Conservation (phyloP, 768 basidiomycete species). For the Suillus luteus region DNA sequence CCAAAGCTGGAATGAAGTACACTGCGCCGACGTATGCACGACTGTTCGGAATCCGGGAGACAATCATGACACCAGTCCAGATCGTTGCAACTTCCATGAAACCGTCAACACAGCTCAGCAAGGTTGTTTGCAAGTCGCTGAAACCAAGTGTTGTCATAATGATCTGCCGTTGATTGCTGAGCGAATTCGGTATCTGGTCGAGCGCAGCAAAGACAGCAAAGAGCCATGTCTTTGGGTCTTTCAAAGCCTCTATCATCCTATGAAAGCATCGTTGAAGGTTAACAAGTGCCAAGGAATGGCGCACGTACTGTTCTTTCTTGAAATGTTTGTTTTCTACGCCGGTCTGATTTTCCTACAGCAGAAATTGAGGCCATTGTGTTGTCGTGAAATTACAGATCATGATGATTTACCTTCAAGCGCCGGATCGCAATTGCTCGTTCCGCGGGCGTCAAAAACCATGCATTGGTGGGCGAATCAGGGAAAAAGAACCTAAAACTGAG, state of each 20-base stretch:
- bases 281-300: neutral
- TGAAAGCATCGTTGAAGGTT: neutral
- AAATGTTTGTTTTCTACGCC: slow-evolving; percentile 83
- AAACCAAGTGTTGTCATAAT: slow-evolving; percentile 72
- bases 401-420: slow-evolving; percentile 54
- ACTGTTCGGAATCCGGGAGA: slow-evolving; percentile 55
- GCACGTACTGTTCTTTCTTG: slow-evolving; percentile 73
- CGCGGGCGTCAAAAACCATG: slow-evolving; percentile 70
- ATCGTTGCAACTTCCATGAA: slow-evolving; percentile 69
- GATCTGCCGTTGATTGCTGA: slow-evolving; percentile 65
- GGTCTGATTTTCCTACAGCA: slow-evolving; percentile 65
- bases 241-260: slow-evolving; percentile 69
- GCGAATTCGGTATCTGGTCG: slow-evolving; percentile 64
- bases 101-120: slow-evolving; percentile 69
- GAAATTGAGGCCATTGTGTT: neutral
- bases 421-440: slow-evolving; percentile 65
- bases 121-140: slow-evolving; percentile 61
- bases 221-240: slow-evolving; percentile 75
- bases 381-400: neutral
- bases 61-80: slow-evolving; percentile 61
- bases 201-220: slow-evolving; percentile 69
- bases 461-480: slow-evolving; percentile 73
- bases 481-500: slow-evolving; percentile 54
- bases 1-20: slow-evolving; percentile 65
- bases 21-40: slow-evolving; percentile 64